phyloP scores from a whole-genome alignment of 257 asterid species.

The Salvia rosmarinus region DNA sequence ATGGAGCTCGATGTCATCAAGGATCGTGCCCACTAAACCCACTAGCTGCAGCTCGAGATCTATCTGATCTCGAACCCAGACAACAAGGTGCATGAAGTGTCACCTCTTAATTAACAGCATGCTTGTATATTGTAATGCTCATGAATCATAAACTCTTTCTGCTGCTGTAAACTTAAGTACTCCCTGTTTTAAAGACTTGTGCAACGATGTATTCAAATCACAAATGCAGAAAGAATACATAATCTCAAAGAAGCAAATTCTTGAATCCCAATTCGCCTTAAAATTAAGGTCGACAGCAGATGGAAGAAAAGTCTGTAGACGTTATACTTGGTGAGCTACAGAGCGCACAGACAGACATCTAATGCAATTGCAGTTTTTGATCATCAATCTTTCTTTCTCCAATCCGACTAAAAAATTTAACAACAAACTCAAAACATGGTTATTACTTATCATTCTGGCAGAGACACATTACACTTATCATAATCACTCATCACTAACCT shows the following conservation, averaged over 20 bases:
- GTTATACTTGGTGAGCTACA: too few species aligned
- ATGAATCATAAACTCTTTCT: neutral
- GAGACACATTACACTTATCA: neutral
- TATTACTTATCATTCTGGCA: neutral
- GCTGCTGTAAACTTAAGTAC: neutral
- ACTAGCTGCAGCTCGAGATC: neutral
- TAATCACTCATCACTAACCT: neutral
- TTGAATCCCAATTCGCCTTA: too few species aligned
- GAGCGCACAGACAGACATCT: too few species aligned
- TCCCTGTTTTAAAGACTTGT: neutral
- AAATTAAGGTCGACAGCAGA: too few species aligned
- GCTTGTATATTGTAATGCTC: neutral
- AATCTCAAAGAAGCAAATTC: too few species aligned
- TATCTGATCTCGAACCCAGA: neutral
- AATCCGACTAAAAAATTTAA: neutral
- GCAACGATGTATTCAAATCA: neutral
- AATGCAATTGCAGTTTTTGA: too few species aligned
- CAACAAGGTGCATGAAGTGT: neutral
- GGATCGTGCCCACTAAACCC: constrained; percentile 45
- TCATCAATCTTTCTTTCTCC: neutral
- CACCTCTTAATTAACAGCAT: neutral
- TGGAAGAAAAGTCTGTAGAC: too few species aligned
- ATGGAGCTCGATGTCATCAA: constrained; percentile 54
- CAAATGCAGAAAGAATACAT: too few species aligned
- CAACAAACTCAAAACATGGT: neutral